Base-by-base conservation (phyloP, 176 grass and related monocot genomes). In the Aegilops speltoides region DNA sequence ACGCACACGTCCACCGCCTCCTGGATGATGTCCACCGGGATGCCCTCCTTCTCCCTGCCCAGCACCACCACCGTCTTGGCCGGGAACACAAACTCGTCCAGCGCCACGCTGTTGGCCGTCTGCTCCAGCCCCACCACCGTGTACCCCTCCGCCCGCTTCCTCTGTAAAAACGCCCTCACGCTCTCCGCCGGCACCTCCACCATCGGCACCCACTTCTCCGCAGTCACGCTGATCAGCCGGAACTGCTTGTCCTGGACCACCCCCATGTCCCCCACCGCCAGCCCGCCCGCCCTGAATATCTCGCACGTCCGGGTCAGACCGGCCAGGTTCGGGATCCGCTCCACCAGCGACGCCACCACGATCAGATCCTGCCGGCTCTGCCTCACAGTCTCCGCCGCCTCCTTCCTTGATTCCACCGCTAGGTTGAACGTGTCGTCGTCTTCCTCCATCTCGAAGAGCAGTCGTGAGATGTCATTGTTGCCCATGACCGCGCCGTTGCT, bases 321-420 rank as follows among this genome's bases (percentile, higher is more conserved):
- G n/a, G 96, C 96, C 59, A 95, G 91, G 89, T 98, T 98, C 60
- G n/a, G 96, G 83, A 98, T 89, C 48, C 96, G 89, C 70, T 98
- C 96, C 57, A 98, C 73, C 70, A 98, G 79, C 20, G 96, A n/a
- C 11, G 96, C 93, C 54, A 98, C 80, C 50, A 98, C 83, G 20
- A 98, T 89, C 72, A 98, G 37, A 20, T 98, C 88, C 78, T 98
- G 93, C n/a, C 90, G 93, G 45, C 86, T 90, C 48, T 78, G 86
- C 79, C 88, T 89, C 88, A 98, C 92, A 6, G 60, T 92, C 72
- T 92, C 83, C 17, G 83, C 84, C 83, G 96, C 96, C 78, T 92
- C 88, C 85, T 83, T 91, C 86, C 96, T 95, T 48, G 86, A 93
- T 82, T 95, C 85, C 76, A 98, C 67, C 28, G 89, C 88, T 60